Conservation (phyloP, 2,329 filamentous ascomycete genomes). For the Aureobasidium sp. region DNA sequence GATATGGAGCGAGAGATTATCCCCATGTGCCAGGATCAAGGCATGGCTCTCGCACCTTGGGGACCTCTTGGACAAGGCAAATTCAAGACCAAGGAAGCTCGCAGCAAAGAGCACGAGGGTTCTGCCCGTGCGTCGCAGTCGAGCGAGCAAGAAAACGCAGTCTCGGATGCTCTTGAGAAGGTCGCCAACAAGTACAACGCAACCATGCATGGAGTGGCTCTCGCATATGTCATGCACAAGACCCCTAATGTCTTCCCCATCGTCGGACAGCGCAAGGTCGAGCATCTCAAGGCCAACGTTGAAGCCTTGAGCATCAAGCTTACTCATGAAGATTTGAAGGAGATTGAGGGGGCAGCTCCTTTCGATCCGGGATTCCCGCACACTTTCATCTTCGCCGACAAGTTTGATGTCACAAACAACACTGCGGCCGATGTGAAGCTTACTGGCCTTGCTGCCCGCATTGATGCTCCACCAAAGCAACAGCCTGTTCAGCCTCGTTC, state of each 20-base stretch:
- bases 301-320: conserved; percentile 57
- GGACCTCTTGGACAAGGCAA: conserved; percentile 40
- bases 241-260: conserved; percentile 64
- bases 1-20: conserved; percentile 43
- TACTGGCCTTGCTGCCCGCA: conserved; percentile 2
- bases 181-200: conserved; percentile 47
- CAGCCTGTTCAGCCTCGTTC: conserved; percentile 10
- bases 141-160: conserved; percentile 42
- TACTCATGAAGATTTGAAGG: conserved; percentile 54
- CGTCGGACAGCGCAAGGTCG: conserved; percentile 61
- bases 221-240: conserved; percentile 70
- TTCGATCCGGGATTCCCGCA: conserved; percentile 64
- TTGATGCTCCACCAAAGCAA: conserved; percentile 16
- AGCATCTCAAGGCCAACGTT: conserved; percentile 64
- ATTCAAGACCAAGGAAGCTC: conserved; percentile 38
- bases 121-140: conserved; percentile 24
- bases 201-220: conserved; percentile 28
- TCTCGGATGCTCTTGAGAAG: conserved; percentile 53
- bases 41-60: conserved; percentile 48
- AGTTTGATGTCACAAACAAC: conserved; percentile 10
- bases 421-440: conserved; percentile 16
- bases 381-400: conserved; percentile 43
- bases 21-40: conserved; percentile 38
- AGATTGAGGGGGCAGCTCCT: conserved; percentile 55
- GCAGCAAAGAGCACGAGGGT: conserved; percentile 38